phyloP scores from a whole-genome alignment of 208 protist species.

The Histomonas meleagridis region DNA sequence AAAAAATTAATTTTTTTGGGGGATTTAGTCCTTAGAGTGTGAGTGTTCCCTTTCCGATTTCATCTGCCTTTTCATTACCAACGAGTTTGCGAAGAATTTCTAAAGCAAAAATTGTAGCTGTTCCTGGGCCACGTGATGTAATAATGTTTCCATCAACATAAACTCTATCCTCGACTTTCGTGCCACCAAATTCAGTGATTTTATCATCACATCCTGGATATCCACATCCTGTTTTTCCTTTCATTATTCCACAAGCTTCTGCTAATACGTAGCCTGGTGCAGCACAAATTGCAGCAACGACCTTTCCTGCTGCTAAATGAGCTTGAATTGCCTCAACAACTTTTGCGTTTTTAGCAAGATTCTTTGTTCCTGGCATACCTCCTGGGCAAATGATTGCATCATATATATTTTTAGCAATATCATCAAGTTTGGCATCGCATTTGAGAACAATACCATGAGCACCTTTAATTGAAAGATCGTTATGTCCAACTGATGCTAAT shows the following conservation, averaged over 20 bases:
- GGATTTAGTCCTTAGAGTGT: not conserved
- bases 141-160: not conserved
- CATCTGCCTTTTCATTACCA: not conserved
- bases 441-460: not conserved
- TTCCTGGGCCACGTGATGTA: not conserved
- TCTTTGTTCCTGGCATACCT: constrained; percentile 23
- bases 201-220: not conserved
- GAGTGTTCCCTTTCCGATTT: not conserved
- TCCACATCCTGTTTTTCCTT: not conserved
- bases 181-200: not conserved
- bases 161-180: not conserved
- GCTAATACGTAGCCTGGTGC: constrained; percentile 19
- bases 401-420: not conserved
- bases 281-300: not conserved
- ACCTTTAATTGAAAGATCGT: not conserved
- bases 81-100: not conserved
- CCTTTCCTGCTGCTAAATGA: not conserved
- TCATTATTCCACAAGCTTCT: not conserved
- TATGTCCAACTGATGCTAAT: not conserved
- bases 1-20: too few relatives aligned
- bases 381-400: not conserved
- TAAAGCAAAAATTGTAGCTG: not conserved
- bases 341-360: not conserved
- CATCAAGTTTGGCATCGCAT: not conserved
- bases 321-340: not conserved